Base-by-base conservation (phyloP, 2,329 filamentous ascomycete species). In the Cadophora luteo-olivacea region DNA sequence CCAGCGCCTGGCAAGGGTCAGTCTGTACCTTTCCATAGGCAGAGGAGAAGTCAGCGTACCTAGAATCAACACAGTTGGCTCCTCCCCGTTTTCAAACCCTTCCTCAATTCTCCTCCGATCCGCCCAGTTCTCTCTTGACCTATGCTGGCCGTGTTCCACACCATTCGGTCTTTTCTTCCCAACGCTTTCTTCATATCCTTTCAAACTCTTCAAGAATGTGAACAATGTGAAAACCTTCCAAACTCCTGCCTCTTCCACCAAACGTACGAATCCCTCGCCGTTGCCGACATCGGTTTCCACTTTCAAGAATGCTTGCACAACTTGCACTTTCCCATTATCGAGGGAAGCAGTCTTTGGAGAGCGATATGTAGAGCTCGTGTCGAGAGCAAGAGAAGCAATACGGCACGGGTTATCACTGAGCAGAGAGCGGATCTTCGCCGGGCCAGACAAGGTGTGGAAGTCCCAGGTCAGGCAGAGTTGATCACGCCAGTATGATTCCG, bases 141-240 rank as follows among this genome's bases (percentile, higher is more conserved):
- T 76, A 64, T 83, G 81, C 4, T 80, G 82, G 0, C 86, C 87
- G 72, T 90, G 87, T 51, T 84, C 79, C 4, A 84, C 87, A 0
- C 90, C 90, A 24, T 80, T 80, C 0, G 87, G 83, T 33, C 90
- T 81, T 4, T 81, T 81, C 0, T 73, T 74, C 1, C 83, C 81
- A 0, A 82, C 75, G 0, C 72, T 70, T 75, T 91, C 87, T 68
- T 88, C 84, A 62, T 84, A 78, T 0, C 84, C 86, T 4, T 81
- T 84, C 5, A 92, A 71, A 48, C 85, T 83, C 1, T 82, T 75
- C 5, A 92, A 79, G 0, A 82, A 81, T 0, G 90, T 92, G 74
- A 87, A 91, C 0, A 92, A 73, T 1, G 87, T 89, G 70, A 87
- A 90, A 0, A 87, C 84, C 75, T 88, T 89, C 89, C 88, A 92